These are phyloP conservation scores for Aethionema arabicum DNA, from an alignment of 345 rosid species.

Conservation along the genomic window DNA sequence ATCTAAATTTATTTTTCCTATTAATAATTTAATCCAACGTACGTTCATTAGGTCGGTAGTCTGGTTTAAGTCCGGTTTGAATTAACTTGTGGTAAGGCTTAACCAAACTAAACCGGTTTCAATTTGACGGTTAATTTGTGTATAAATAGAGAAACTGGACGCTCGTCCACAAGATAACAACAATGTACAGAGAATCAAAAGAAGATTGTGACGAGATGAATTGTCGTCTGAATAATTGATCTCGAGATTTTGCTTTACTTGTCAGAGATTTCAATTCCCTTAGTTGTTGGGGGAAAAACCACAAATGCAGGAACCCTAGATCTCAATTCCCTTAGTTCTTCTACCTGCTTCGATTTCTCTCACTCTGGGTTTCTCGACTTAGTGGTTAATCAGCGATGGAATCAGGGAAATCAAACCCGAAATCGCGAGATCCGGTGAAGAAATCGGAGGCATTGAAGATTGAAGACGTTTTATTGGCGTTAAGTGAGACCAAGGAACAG, in stretches of 20 bases:
- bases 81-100: not conserved
- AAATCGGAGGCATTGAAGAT: slow-evolving; percentile 53
- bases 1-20: no score
- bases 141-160: slow-evolving; percentile 3
- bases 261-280: not conserved
- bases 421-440: slow-evolving; percentile 44
- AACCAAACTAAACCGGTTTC: not conserved
- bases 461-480: slow-evolving; percentile 80
- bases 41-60: no score
- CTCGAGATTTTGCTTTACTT: not conserved
- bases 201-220: slow-evolving; percentile 17
- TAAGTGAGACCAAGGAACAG: slow-evolving; percentile 78
- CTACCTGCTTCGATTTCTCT: not conserved
- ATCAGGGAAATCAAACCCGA: slow-evolving; percentile 32
- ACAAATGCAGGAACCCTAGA: slow-evolving; percentile 15
- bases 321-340: no score
- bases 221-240: not conserved
- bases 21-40: not conserved
- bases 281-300: not conserved
- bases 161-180: slow-evolving; percentile 18
- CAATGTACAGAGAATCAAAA: slow-evolving; percentile 17
- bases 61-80: not conserved
- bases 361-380: slow-evolving; percentile 13
- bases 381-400: slow-evolving; percentile 25
- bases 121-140: slow-evolving; percentile 4